Evolutionary conservation across 2,329 filamentous ascomycete species (phyloP).

Genomic region (Catunica adiposa): DNA sequence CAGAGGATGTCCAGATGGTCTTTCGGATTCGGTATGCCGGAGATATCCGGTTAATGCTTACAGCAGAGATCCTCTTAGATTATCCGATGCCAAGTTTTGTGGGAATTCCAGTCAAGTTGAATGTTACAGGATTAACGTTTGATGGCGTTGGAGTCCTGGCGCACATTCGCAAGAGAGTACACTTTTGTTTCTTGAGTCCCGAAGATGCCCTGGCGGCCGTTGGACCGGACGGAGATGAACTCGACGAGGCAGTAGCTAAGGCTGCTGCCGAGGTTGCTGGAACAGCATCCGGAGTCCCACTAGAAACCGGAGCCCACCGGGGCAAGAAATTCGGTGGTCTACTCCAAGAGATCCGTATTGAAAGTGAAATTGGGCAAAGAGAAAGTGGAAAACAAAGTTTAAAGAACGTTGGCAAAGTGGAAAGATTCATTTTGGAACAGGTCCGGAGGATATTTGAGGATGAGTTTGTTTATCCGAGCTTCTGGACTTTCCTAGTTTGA

Average conservation of each 20-base stretch:
- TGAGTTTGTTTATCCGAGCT: conserved; percentile 95
- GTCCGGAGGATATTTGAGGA: conserved; percentile 95
- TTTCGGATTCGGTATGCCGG: conserved; percentile 82
- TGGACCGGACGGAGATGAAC: conserved; percentile 27
- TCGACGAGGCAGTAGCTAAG: conserved; percentile 19
- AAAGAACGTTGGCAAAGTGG: conserved; percentile 97
- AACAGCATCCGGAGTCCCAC: neutral
- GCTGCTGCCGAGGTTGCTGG: conserved; percentile 10
- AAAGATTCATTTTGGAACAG: conserved; percentile 91
- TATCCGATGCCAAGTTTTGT: conserved; percentile 99
- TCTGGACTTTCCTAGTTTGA: conserved; percentile 89
- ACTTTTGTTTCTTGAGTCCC: conserved; percentile 86
- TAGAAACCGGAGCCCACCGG: conserved; percentile 9
- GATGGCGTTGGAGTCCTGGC: conserved; percentile 88
- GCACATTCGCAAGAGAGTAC: conserved; percentile 72
- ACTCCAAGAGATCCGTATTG: conserved; percentile 82
- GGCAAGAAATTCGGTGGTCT: conserved; percentile 46
- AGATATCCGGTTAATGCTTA: conserved; percentile 72
- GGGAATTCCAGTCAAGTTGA: conserved; percentile 81
- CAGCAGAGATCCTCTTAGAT: conserved; percentile 87
- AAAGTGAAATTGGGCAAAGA: conserved; percentile 91
- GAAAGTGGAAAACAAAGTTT: conserved; percentile 85
- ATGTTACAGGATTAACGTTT: conserved; percentile 87
- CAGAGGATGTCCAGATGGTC: conserved; percentile 83
- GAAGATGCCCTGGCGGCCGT: conserved; percentile 73